Evolutionary conservation across 306 rosid genomes (phyloP), one percentile per base, ranked within the genome.

Genomic region (Malus fusca): DNA sequence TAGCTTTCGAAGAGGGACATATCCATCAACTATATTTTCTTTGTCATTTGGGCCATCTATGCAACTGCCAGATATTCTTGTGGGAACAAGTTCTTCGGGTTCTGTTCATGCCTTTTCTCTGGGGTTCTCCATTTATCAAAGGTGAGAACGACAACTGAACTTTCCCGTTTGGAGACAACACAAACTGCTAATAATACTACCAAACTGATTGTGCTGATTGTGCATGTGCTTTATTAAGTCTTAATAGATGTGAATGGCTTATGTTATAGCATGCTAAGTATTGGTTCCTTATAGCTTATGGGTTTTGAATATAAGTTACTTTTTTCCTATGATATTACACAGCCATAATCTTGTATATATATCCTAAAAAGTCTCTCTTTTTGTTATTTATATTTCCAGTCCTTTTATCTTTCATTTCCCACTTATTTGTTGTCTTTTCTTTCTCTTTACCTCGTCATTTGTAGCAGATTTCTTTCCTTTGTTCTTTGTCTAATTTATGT

Each of bases 1-100:
- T 77, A 92, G 98, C 83, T 92, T 94, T 82, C 96, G 97, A 68
- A 94, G 98, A 89, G 98, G 98, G 51, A 76, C 97, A 71, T 91
- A 90, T 78, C 85, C 95, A 46, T 90, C 98, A 43, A 91, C 88
- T 44, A 88, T 94, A 87, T 94, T 79, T 80, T 94, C 98, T 65
- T 83, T 94, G 82, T 87, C 98, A 72, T 94, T 94, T 84, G 96
- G 92, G 35, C 96, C 93, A 63, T 90, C 96, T 68, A 67, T 53
- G 81, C 88, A 83, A 80, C 85, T 92, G 81, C 98, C 98, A 17
- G 92, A 92, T 80, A 85, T 94, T 80, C 96, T 94, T 62, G 93
- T 91, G 82, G 95, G 95, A 77, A 84, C 92, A 72, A 90, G 98
- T 87, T 91, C 93, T 68, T 88, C 98, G 51, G 98, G 98, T 75